phyloP scores from a whole-genome alignment of 1,284 basidiomycete species.

The Malassezia restricta region DNA sequence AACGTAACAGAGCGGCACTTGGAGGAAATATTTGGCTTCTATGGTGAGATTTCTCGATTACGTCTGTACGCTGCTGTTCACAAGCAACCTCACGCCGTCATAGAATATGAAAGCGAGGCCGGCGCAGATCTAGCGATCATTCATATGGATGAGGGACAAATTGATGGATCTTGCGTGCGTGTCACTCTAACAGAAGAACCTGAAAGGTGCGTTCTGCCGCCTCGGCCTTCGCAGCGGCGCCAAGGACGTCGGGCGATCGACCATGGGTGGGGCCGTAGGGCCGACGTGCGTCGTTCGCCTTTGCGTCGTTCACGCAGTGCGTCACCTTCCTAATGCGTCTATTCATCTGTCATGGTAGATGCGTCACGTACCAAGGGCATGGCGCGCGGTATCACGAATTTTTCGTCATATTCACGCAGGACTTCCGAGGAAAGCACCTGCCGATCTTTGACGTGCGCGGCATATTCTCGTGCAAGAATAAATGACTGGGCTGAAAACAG shows the following conservation, averaged over 20 bases:
- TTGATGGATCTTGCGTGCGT: slow-evolving; percentile 18
- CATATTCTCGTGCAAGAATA: slow-evolving; percentile 5
- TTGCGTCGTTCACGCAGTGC: background rate
- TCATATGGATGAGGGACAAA: slow-evolving; percentile 31
- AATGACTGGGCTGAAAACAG: slow-evolving; percentile 7
- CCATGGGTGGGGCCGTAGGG: background rate
- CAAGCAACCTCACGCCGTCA: slow-evolving; percentile 9
- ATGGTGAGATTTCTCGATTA: slow-evolving; percentile 15
- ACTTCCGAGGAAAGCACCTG: slow-evolving; percentile 8
- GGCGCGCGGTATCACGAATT: slow-evolving; percentile 15
- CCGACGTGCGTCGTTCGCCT: background rate
- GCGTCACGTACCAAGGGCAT: slow-evolving; percentile 16
- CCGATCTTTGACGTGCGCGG: slow-evolving; percentile 8
- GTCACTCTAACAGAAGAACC: background rate
- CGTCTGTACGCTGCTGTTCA: background rate
- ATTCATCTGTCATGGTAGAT: slow-evolving; percentile 13
- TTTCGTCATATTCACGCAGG: slow-evolving; percentile 17
- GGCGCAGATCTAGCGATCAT: slow-evolving; percentile 21
- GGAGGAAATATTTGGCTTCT: slow-evolving; percentile 22
- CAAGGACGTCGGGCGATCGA: background rate
- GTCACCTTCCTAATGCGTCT: background rate
- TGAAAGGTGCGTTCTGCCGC: background rate
- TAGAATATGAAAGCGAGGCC: slow-evolving; percentile 14
- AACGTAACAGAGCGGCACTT: slow-evolving; percentile 23
- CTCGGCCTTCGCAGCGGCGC: background rate